Percentiles rank a stretch among this genome's conserved stretches.
These are phyloP conservation scores for Chytriomyces hyalinus DNA, from an alignment of 192 early-diverging fungal genomes.

Conservation along the genomic window DNA sequence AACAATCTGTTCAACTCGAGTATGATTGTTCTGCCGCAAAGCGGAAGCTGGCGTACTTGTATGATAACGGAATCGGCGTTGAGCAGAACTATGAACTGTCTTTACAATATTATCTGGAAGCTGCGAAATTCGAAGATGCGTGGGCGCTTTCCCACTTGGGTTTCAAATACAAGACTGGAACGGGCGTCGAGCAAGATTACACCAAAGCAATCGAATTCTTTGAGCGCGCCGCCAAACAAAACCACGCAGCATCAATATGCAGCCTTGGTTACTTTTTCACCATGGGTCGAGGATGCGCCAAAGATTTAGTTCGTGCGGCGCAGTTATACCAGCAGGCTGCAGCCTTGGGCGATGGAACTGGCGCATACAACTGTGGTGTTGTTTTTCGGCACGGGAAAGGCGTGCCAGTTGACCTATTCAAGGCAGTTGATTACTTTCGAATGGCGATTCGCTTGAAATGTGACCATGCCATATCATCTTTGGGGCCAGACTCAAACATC, in stretches of 20 bases:
- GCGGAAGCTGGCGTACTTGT: not conserved
- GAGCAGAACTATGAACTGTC: not conserved
- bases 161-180: not conserved
- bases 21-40: not conserved
- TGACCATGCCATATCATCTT: too few species aligned
- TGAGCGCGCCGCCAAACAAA: not conserved
- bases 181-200: not conserved
- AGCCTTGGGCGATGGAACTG: too few species aligned
- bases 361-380: too few species aligned
- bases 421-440: too few species aligned
- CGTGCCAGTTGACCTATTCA: too few species aligned
- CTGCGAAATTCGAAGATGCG: not conserved
- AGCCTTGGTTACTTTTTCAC: too few species aligned
- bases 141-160: not conserved
- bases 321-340: too few species aligned
- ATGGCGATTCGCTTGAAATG: too few species aligned
- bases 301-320: too few species aligned
- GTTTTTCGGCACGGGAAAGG: too few species aligned
- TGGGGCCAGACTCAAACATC: too few species aligned
- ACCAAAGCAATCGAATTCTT: not conserved
- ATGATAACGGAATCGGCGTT: not conserved
- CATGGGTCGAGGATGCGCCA: too few species aligned
- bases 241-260: not conserved
- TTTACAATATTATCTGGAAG: not conserved
- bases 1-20: not conserved